phyloP scores from a whole-genome alignment of 257 asterid genomes.

The Solanum clarkiae region DNA sequence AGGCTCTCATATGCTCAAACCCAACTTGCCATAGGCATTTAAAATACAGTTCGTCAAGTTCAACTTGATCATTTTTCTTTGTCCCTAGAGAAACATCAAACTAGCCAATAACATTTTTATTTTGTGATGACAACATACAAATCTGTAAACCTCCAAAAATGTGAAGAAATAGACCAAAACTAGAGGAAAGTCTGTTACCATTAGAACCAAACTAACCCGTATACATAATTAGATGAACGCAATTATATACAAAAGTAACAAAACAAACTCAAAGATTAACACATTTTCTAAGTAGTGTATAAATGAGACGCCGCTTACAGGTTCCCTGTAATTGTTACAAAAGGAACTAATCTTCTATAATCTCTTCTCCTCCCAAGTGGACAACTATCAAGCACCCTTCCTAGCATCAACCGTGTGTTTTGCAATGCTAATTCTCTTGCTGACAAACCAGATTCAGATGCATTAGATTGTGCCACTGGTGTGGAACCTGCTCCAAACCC shows the following conservation, averaged over 20 bases:
- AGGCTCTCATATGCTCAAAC: too few relatives aligned
- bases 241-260: not conserved
- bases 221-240: not conserved
- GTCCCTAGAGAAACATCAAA: not conserved
- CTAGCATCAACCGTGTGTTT: constrained; percentile 80
- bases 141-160: not conserved
- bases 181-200: not conserved
- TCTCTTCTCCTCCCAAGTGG: constrained; percentile 90
- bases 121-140: not conserved
- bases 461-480: constrained; percentile 30
- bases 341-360: constrained; percentile 83
- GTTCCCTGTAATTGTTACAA: constrained; percentile 66
- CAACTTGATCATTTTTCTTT: not conserved
- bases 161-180: not conserved
- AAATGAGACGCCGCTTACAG: constrained; percentile 7
- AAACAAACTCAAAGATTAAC: not conserved
- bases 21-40: too few relatives aligned
- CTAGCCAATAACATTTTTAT: not conserved
- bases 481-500: constrained; percentile 29
- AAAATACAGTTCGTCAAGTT: too few relatives aligned
- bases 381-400: constrained; percentile 81
- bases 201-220: not conserved
- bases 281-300: not conserved
- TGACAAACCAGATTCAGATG: constrained; percentile 44
- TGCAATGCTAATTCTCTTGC: constrained; percentile 66